Base-by-base conservation (phyloP, 1,284 basidiomycete species). In the Trichosporon inkin region DNA sequence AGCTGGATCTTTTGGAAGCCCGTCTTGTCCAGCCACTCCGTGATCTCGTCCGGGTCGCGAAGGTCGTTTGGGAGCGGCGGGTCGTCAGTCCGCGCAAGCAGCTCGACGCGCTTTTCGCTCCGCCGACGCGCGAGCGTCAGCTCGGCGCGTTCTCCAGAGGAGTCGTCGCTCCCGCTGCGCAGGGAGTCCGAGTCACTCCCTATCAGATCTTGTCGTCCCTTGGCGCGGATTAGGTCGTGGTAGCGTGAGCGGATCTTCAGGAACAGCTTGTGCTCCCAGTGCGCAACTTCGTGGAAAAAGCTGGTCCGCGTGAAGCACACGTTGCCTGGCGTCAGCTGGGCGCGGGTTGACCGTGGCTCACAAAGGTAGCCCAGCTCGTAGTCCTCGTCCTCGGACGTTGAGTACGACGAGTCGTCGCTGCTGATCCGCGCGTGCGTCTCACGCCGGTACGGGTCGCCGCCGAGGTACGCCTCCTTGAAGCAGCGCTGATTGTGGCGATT, bases 1-100 rank as follows among this genome's bases (percentile, higher is more conserved):
- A 44, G 40, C 20, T 44, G 40, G 40, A 32, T 32, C 35, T 28
- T 83, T 65, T 92, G 86, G 51, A 88, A 77, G 13, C 84, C 82
- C 47, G 87, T 82, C 61, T 84, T 75, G 63, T 92, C 89, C 35
- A 93, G 82, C 88, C 89, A 92, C 44, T 88, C 86, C 76, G 87
- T 87, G 34, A 92, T 82, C 28, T 80, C 84, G 70, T 92, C 88
- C 7, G 86, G 87, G 68, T 91, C 85, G 22, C 68, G 64, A 37
- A 66, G 54, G 13, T 69, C 61, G 6, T 68, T 22, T 1, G 67
- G 68, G 13, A 69, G 56, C 16, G 53, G 51, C 28, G 58, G 28
- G 28, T 32, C 28, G 28, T 44, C 55, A 22, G 59, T 53, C 19
- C 57, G 52, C 58, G 62, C 56, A 34, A 73, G 24, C 32, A 53